A percentile compares a stretch with the other conserved stretches of the same genome.
These are phyloP conservation scores for Canavalia ensiformis DNA, from an alignment of 306 rosid genomes.

Conservation along the genomic window DNA sequence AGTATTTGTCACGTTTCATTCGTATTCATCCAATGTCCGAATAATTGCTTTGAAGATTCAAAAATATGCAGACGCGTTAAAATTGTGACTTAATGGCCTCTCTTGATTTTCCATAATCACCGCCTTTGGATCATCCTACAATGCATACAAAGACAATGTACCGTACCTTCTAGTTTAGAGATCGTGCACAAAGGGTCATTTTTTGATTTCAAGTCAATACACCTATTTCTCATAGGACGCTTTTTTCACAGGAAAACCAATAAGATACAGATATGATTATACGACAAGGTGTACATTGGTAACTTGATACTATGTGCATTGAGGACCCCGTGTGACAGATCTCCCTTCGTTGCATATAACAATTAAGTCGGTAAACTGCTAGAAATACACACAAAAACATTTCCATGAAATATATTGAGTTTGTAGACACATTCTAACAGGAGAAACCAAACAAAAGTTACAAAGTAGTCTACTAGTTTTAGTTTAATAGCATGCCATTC, in stretches of 20 bases:
- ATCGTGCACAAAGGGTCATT: not conserved
- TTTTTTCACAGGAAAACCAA: not conserved
- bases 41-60: not conserved
- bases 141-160: not conserved
- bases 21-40: not conserved
- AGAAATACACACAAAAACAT: not conserved
- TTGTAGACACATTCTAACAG: not conserved
- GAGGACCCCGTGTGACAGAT: not conserved
- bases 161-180: too few relatives aligned
- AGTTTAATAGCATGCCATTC: constrained; percentile 5
- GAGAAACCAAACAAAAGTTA: not conserved
- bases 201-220: not conserved
- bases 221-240: not conserved
- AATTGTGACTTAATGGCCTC: too few relatives aligned
- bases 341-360: not conserved
- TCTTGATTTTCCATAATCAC: not conserved
- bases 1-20: not conserved
- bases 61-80: not conserved
- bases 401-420: not conserved
- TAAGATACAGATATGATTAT: not conserved
- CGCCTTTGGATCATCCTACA: not conserved
- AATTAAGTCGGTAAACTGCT: not conserved
- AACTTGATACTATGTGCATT: not conserved
- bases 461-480: not conserved
- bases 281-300: not conserved